Conservation (phyloP, 306 rosid genomes). For the Cicer judaicum region DNA sequence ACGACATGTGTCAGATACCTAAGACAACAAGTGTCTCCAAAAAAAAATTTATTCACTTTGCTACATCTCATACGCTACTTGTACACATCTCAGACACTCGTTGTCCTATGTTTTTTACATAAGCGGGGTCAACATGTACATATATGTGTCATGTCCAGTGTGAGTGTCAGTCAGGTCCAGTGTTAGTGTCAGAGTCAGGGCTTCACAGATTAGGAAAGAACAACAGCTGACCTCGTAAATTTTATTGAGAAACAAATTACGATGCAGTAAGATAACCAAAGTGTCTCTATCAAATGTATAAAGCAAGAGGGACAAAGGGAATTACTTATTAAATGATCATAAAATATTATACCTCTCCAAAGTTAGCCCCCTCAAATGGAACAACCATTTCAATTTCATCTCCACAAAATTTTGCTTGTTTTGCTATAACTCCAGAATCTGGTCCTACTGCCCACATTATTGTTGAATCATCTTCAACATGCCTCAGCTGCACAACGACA, state of each 20-base stretch:
- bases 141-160: too few species aligned
- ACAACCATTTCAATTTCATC: conserved; percentile 88
- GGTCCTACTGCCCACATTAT: conserved; percentile 91
- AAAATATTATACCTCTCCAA: conserved; percentile 75
- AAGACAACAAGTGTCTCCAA: too few species aligned
- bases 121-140: too few species aligned
- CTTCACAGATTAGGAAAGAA: neutral
- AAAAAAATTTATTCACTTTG: too few species aligned
- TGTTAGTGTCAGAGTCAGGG: too few species aligned
- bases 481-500: conserved; percentile 68
- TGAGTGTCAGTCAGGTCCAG: too few species aligned
- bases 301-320: neutral
- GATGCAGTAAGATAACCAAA: conserved; percentile 10
- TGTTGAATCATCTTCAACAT: conserved; percentile 91
- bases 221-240: neutral
- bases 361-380: conserved; percentile 83
- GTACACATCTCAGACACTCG: too few species aligned
- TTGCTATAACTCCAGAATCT: conserved; percentile 77
- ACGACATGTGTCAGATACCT: too few species aligned
- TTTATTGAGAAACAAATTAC: neutral
- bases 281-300: conserved; percentile 24
- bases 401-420: conserved; percentile 70
- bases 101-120: too few species aligned
- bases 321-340: conserved; percentile 1
- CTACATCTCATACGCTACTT: too few species aligned